Conservation (phyloP, 331 rosid genomes). For the Prunus yedoensis region DNA sequence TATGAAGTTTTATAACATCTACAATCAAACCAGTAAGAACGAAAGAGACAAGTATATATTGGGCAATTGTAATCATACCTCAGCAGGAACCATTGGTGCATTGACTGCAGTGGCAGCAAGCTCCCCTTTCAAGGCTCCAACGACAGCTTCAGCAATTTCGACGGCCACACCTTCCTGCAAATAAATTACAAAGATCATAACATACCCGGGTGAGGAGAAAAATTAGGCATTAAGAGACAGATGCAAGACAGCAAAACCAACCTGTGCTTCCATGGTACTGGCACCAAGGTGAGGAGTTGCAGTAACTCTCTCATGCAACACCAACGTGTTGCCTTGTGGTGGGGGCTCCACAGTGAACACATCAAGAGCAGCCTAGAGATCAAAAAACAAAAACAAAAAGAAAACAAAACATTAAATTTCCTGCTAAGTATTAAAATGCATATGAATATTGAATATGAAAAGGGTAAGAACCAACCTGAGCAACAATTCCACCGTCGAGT, state of each 20-base stretch:
- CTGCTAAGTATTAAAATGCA: background rate
- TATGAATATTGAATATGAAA: constrained; percentile 4
- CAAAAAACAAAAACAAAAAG: no score
- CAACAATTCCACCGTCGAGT: constrained; percentile 71
- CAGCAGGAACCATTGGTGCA: constrained; percentile 93
- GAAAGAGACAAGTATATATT: background rate
- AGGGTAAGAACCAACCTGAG: constrained; percentile 53
- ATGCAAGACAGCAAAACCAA: constrained; percentile 18
- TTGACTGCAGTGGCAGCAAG: constrained; percentile 90
- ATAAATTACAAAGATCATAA: constrained; percentile 29
- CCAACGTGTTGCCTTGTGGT: constrained; percentile 52
- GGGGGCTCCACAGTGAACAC: constrained; percentile 85
- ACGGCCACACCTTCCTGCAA: constrained; percentile 89
- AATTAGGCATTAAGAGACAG: background rate
- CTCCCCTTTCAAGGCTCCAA: constrained; percentile 84
- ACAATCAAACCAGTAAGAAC: background rate
- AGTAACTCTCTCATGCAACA: constrained; percentile 67
- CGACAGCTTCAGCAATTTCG: constrained; percentile 93
- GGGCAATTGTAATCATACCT: constrained; percentile 43
- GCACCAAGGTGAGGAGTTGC: constrained; percentile 96
- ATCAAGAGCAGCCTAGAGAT: constrained; percentile 74
- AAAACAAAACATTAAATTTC: background rate
- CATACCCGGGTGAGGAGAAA: background rate
- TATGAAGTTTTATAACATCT: no score
- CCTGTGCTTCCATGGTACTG: constrained; percentile 92